These are phyloP conservation scores for Colletotrichum magnum DNA, from an alignment of 2,329 filamentous ascomycete genomes.

Conservation along the genomic window DNA sequence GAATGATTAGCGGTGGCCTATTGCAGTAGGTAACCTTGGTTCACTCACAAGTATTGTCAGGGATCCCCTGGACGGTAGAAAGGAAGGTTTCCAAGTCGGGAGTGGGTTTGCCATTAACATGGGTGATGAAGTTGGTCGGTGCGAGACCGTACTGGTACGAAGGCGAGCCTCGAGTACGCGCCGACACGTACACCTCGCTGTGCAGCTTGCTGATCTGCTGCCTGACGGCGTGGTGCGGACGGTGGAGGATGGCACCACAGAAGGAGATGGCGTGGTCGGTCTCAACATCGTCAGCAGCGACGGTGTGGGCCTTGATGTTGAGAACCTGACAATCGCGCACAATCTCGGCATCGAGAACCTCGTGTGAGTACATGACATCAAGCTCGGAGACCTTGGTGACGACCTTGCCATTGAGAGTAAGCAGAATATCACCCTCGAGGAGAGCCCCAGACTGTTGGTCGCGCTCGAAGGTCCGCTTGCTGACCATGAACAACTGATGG, in stretches of 20 bases:
- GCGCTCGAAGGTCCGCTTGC: constrained; percentile 84
- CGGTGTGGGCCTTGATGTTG: constrained; percentile 83
- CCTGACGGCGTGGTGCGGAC: constrained; percentile 94
- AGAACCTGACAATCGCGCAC: constrained; percentile 88
- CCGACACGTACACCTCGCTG: constrained; percentile 95
- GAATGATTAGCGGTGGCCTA: constrained; percentile 38
- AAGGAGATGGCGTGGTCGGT: constrained; percentile 94
- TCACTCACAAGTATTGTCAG: constrained; percentile 88
- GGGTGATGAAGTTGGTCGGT: constrained; percentile 97
- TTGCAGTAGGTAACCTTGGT: not conserved
- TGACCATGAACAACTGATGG: constrained; percentile 98
- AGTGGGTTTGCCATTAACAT: constrained; percentile 91
- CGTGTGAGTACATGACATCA: constrained; percentile 95
- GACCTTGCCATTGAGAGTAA: constrained; percentile 91
- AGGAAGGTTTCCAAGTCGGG: constrained; percentile 87
- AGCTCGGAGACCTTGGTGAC: constrained; percentile 94
- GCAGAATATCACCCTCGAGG: constrained; percentile 90
- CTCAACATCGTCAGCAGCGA: constrained; percentile 90
- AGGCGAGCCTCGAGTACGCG: constrained; percentile 85
- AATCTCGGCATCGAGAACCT: constrained; percentile 85
- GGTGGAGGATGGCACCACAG: constrained; percentile 93
- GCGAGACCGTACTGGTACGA: constrained; percentile 92
- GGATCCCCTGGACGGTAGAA: constrained; percentile 85
- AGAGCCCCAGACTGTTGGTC: constrained; percentile 69
- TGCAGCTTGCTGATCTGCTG: constrained; percentile 98